Percentiles rank a stretch among this genome's conserved stretches.
Conservation (phyloP, 495 filamentous ascomycete genomes). For the Penicillium samsonianum region DNA sequence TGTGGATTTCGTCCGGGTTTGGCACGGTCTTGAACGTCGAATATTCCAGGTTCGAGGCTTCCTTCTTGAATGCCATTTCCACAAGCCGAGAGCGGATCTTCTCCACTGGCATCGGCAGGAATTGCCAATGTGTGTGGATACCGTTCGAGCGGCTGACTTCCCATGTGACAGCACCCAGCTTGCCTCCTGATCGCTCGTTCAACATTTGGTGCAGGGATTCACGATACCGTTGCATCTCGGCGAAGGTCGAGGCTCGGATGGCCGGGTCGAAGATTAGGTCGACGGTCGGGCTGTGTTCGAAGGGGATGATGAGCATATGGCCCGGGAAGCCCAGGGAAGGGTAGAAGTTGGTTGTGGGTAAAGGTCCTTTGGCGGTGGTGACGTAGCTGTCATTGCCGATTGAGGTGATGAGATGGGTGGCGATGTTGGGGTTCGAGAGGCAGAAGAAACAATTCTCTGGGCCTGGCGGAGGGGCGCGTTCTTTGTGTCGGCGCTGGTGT, state of each 20-base stretch:
- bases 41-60: constrained; percentile 75
- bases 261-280: constrained; percentile 59
- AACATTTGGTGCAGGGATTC: constrained; percentile 70
- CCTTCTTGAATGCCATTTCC: constrained; percentile 79
- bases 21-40: constrained; percentile 48
- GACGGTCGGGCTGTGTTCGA: constrained; percentile 72
- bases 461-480: constrained; percentile 60
- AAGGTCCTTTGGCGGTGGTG: constrained; percentile 87
- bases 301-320: constrained; percentile 89
- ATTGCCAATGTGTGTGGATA: constrained; percentile 94
- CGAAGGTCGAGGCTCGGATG: constrained; percentile 54
- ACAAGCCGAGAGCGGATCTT: constrained; percentile 68
- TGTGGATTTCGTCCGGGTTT: constrained; percentile 37
- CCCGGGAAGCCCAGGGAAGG: constrained; percentile 70
- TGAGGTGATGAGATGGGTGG: constrained; percentile 83
- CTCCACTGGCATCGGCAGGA: constrained; percentile 71
- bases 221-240: constrained; percentile 81
- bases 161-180: constrained; percentile 83
- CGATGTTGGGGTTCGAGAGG: constrained; percentile 76
- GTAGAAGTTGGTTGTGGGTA: constrained; percentile 68
- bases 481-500: constrained; percentile 48
- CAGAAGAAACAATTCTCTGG: constrained; percentile 93
- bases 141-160: constrained; percentile 78
- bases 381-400: constrained; percentile 85
- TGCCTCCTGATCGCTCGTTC: constrained; percentile 42